Base-by-base conservation (phyloP, 208 protist genomes). In the Trichomonas vaginalis region DNA sequence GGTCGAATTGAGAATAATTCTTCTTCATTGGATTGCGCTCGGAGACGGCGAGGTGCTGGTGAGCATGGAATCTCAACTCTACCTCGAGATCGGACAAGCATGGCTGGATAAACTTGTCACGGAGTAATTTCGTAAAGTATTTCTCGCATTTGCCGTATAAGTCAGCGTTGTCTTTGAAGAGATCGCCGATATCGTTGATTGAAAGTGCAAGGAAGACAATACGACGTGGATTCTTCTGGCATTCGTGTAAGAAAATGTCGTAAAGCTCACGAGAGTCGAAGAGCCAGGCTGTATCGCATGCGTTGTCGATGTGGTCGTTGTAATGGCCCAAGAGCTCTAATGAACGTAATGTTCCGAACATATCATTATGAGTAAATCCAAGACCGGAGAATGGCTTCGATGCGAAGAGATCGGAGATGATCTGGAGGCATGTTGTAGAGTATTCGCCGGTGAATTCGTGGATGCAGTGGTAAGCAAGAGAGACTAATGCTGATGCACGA, bases 1-100 rank as follows among this genome's bases (percentile, higher is more conserved):
- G 79, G 35, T 79, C 92, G 40, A 80, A 95, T n/a, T 47, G 14
- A 35, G 40, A 21, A 32, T 48, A 92, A n/a, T 92, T 42, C 46
- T 92, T 92, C 86, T 92, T 92, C 9, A 92, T 10, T 92, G 86
- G 86, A 39, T 92, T 92, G 35, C 86, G 4, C 46, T 92, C 86
- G 10, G 86, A 92, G 17, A 92, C 86, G 4, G 39, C 15, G 8
- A 92, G 12, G 32, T 92, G 86, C 46, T 92, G 40, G 45, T 92
- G 86, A 35, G 86, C 46, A 32, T 92, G 86, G 32, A 92, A 92
- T n/a, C 86, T 42, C 17, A 92, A 40, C 15, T 92, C 86, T 2
- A 23, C 56, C 56, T 92, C 86, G 45, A 92, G 42, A 10, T 92
- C 40, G 14, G 45, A 35, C 0, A 92, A 21, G 35, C 35, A 39